Evolutionary conservation across 2,329 filamentous ascomycete genomes (phyloP).

Genomic region (Cercospora janseana): DNA sequence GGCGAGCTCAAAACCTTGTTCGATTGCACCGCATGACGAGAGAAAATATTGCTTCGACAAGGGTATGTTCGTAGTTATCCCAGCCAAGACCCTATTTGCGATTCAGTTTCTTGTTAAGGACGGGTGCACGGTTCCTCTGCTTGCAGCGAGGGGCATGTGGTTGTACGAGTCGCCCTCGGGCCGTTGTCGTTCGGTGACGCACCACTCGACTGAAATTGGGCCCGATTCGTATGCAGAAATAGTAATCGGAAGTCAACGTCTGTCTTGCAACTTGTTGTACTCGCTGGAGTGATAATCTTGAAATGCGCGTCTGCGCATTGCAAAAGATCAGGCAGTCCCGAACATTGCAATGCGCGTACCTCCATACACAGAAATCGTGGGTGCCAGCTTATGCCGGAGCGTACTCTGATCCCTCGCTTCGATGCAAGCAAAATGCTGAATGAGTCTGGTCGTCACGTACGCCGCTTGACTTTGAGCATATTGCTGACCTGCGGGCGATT

Average conservation of each 20-base stretch:
- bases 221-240: too few relatives aligned
- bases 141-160: constrained; percentile 12
- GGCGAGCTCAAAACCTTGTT: constrained; percentile 1
- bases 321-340: not conserved
- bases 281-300: not conserved
- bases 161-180: constrained; percentile 10
- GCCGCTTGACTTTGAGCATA: constrained; percentile 48
- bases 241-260: too few relatives aligned
- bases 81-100: constrained; percentile 1
- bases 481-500: constrained; percentile 35
- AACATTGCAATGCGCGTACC: not conserved
- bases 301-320: too few relatives aligned
- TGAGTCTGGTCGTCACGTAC: constrained; percentile 45
- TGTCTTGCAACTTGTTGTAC: not conserved
- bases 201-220: too few relatives aligned
- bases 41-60: not conserved
- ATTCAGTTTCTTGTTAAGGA: constrained; percentile 6
- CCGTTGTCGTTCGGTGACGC: too few relatives aligned
- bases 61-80: not conserved
- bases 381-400: constrained; percentile 3
- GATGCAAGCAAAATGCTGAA: constrained; percentile 40
- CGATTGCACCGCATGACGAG: not conserved
- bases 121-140: constrained; percentile 6
- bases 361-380: constrained; percentile 6
- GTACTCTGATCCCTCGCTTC: constrained; percentile 1